These are phyloP conservation scores for Penicillium flavigenum DNA, from an alignment of 495 filamentous ascomycete species.

Conservation along the genomic window DNA sequence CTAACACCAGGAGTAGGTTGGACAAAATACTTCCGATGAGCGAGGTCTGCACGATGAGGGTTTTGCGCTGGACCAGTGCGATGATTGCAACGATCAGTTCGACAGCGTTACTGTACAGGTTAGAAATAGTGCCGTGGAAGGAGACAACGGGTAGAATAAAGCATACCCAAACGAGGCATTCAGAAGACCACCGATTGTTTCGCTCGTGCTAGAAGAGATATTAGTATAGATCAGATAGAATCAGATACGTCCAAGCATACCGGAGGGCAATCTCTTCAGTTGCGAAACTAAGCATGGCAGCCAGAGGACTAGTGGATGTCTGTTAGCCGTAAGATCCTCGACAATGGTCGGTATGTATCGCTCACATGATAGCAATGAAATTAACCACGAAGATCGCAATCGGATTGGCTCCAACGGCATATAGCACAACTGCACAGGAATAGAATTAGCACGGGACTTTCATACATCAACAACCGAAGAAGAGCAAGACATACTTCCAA, in stretches of 20 bases:
- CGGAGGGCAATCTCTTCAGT: slow-evolving; percentile 56
- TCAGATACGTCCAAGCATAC: slow-evolving; percentile 18
- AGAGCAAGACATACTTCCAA: slow-evolving; percentile 49
- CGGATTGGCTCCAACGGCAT: slow-evolving; percentile 57
- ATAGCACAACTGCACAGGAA: slow-evolving; percentile 57
- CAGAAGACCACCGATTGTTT: slow-evolving; percentile 80
- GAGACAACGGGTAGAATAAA: neutral
- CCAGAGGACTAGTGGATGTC: slow-evolving; percentile 40
- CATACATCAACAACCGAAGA: neutral
- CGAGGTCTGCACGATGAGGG: slow-evolving; percentile 89
- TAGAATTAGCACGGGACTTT: slow-evolving; percentile 9
- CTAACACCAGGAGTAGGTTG: slow-evolving; percentile 86
- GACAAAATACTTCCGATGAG: slow-evolving; percentile 88
- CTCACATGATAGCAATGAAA: slow-evolving; percentile 78
- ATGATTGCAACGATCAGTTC: slow-evolving; percentile 90
- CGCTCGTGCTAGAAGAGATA: slow-evolving; percentile 51
- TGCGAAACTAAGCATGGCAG: slow-evolving; percentile 56
- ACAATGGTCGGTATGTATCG: neutral
- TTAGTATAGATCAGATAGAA: neutral
- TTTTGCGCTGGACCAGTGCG: slow-evolving; percentile 67
- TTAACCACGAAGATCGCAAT: slow-evolving; percentile 78
- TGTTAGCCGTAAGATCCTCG: neutral
- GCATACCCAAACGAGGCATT: slow-evolving; percentile 85
- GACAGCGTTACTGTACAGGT: slow-evolving; percentile 64
- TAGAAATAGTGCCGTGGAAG: slow-evolving; percentile 7